phyloP scores from a whole-genome alignment of 2,329 filamentous ascomycete species.

The Phaeoacremonium minimum region DNA sequence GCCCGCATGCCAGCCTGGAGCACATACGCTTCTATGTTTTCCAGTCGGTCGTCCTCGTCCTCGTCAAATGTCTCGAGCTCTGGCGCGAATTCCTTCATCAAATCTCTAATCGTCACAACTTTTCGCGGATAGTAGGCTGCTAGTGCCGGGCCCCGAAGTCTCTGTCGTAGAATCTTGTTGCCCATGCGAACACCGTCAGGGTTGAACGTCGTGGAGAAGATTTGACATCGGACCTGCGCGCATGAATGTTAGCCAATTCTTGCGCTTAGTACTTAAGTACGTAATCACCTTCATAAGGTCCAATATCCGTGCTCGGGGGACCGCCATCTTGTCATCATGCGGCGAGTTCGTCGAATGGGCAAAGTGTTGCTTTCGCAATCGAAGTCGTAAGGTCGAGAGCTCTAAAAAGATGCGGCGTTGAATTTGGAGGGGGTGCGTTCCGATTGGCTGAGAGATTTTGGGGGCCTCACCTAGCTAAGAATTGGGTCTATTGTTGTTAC shows the following conservation, averaged over 20 bases:
- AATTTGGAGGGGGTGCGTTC: too few relatives aligned
- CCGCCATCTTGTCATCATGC: conserved; percentile 48
- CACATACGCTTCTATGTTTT: conserved; percentile 63
- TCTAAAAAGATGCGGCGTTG: too few relatives aligned
- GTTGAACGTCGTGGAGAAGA: conserved; percentile 91
- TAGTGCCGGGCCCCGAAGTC: conserved; percentile 77
- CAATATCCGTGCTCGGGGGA: conserved; percentile 56
- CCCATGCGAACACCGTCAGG: conserved; percentile 76
- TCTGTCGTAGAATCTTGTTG: conserved; percentile 87
- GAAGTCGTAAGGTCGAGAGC: too few relatives aligned
- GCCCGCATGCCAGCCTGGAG: background rate
- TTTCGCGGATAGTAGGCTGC: conserved; percentile 85
- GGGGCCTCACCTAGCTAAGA: too few relatives aligned
- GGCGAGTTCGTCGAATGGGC: too few relatives aligned
- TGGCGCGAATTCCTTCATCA: conserved; percentile 65
- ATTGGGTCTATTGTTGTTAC: too few relatives aligned
- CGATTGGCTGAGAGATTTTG: too few relatives aligned
- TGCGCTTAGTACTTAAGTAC: background rate
- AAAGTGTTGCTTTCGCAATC: too few relatives aligned
- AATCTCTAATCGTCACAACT: conserved; percentile 65
- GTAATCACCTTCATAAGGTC: conserved; percentile 72
- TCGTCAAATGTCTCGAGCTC: conserved; percentile 69
- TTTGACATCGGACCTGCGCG: conserved; percentile 74
- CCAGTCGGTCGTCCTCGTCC: conserved; percentile 73
- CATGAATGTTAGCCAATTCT: conserved; percentile 1